phyloP scores from a whole-genome alignment of 2,329 filamentous ascomycete genomes.

The Basipetospora chlamydospora region DNA sequence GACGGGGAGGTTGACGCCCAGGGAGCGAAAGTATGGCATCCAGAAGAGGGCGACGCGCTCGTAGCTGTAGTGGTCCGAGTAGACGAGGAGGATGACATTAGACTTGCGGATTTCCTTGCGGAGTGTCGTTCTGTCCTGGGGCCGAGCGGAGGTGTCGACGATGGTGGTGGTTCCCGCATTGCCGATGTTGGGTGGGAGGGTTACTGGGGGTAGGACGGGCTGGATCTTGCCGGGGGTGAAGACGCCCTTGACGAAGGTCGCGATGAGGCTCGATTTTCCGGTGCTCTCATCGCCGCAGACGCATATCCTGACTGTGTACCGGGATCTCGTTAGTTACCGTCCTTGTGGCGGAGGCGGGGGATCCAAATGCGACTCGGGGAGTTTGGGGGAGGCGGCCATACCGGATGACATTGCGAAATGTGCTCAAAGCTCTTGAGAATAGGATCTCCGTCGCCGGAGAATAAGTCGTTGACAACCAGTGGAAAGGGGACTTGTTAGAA shows the following conservation, averaged over 20 bases:
- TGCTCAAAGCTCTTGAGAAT: too few relatives aligned
- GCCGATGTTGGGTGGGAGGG: slow-evolving; percentile 80
- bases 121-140: slow-evolving; percentile 79
- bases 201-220: slow-evolving; percentile 84
- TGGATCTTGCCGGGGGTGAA: slow-evolving; percentile 96
- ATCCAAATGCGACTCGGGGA: too few relatives aligned
- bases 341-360: too few relatives aligned
- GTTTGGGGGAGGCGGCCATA: too few relatives aligned
- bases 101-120: slow-evolving; percentile 92
- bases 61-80: slow-evolving; percentile 98
- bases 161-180: slow-evolving; percentile 87
- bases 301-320: slow-evolving; percentile 73
- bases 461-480: background rate
- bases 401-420: too few relatives aligned
- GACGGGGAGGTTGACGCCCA: slow-evolving; percentile 97
- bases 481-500: too few relatives aligned
- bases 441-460: too few relatives aligned
- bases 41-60: slow-evolving; percentile 93
- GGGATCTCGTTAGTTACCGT: too few relatives aligned
- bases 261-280: slow-evolving; percentile 88
- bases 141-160: slow-evolving; percentile 90
- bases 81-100: slow-evolving; percentile 92
- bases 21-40: slow-evolving; percentile 94
- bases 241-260: slow-evolving; percentile 90
- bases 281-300: slow-evolving; percentile 93